These are phyloP conservation scores for Globisporangium barbulae DNA, from an alignment of 352 stramenopile genomes.

Conservation along the genomic window DNA sequence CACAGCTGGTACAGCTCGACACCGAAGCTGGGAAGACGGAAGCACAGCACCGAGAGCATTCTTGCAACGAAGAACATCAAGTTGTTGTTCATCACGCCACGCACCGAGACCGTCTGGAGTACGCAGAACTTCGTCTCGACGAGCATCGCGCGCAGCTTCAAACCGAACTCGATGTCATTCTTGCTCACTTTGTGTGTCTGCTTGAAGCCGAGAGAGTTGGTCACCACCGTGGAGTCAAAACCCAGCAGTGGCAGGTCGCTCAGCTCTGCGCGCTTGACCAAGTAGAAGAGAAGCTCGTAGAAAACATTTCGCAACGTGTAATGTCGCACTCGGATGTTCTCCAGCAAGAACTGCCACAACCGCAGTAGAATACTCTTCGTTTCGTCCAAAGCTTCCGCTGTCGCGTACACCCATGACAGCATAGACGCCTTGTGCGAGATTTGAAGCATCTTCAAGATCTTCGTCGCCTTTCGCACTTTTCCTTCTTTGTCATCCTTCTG, in stretches of 20 bases:
- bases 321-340: slow-evolving; percentile 89
- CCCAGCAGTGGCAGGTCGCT: slow-evolving; percentile 80
- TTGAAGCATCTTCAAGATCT: slow-evolving; percentile 89
- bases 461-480: slow-evolving; percentile 88
- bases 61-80: slow-evolving; percentile 89
- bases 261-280: slow-evolving; percentile 84
- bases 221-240: slow-evolving; percentile 76
- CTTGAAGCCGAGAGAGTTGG: slow-evolving; percentile 61
- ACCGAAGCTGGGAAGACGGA: slow-evolving; percentile 82
- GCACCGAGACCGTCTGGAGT: slow-evolving; percentile 83
- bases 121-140: slow-evolving; percentile 89
- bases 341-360: slow-evolving; percentile 85
- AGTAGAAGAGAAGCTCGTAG: slow-evolving; percentile 87
- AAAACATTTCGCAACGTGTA: slow-evolving; percentile 89
- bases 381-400: slow-evolving; percentile 78
- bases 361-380: slow-evolving; percentile 84
- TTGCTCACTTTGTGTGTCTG: slow-evolving; percentile 74
- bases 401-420: slow-evolving; percentile 87
- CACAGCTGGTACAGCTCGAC: slow-evolving; percentile 87
- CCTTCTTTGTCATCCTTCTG: slow-evolving; percentile 90
- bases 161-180: slow-evolving; percentile 76
- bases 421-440: slow-evolving; percentile 89
- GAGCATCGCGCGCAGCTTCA: slow-evolving; percentile 86
- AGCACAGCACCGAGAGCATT: slow-evolving; percentile 87
- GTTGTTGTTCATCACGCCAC: slow-evolving; percentile 91